Base-by-base conservation (phyloP, 2,329 filamentous ascomycete species). In the Arachnomyces sp. region DNA sequence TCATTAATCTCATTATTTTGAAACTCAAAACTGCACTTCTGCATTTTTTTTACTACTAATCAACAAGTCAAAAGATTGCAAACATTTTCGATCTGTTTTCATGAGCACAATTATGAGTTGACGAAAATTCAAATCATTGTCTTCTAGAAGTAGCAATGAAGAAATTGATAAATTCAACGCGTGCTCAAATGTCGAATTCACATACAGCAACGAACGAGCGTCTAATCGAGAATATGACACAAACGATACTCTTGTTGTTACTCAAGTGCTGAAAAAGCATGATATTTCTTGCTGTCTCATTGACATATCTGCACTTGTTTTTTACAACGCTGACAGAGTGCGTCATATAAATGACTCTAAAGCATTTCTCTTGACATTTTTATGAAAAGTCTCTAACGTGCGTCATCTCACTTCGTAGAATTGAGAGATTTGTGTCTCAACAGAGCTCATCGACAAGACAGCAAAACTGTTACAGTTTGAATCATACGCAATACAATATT, bases 231-330 rank as follows among this genome's bases (percentile, higher is more conserved):
- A 43, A 18, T 40, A 53, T 49, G 51, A 52, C 17, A 54, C 48
- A 7, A 44, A 51, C 34, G 51, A 56, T 43, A 51, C 51, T 36
- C 51, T 55, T 39, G 49, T 48, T 32, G 46, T 56, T 33, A 56
- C 48, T 42, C 51, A 43, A 15, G 48, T 49, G 34, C 46, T 56
- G 33, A 52, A 56, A 43, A 42, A 45, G 28, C 43, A 53, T 49
- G 51, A 49, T 41, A 54, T 56, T 34, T 49, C 51, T 41, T 55
- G 51, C 40, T 56, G 53, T 46, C 44, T 55, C 18, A 52, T 55
- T 39, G 53, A 51, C 25, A 49, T 54, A 41, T 50, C 53, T 13
- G 53, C 53, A 18, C 45, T 56, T 35, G 51, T 53, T 30, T 55
- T 52, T 39, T 56, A 56, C 35, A 49, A 52, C 15, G 52, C 51